These are phyloP conservation scores for Magnaporthiopsis poae DNA, from an alignment of 2,329 filamentous ascomycete species.

Conservation along the genomic window DNA sequence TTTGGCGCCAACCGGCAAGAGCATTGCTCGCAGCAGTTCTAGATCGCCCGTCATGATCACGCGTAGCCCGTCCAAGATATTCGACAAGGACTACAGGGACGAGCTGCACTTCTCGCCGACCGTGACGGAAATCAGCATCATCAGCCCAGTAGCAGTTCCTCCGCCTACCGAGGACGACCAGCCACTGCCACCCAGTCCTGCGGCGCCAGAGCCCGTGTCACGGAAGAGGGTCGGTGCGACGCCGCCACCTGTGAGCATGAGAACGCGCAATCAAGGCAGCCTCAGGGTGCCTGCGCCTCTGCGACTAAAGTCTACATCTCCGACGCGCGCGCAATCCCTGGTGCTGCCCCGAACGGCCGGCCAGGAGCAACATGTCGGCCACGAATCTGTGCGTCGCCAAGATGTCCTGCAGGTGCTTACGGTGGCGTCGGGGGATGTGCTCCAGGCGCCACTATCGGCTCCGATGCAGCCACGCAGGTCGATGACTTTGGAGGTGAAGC, in stretches of 20 bases:
- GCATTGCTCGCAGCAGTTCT: too few relatives aligned
- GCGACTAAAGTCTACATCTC: constrained; percentile 27
- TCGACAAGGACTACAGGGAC: constrained; percentile 8
- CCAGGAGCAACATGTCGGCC: constrained; percentile 19
- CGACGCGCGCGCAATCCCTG: constrained; percentile 14
- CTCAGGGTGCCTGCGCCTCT: constrained; percentile 25
- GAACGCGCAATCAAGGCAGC: constrained; percentile 26
- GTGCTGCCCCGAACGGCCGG: constrained; percentile 17
- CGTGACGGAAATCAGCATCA: constrained; percentile 23
- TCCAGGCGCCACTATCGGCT: constrained; percentile 14
- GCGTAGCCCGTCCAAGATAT: too few relatives aligned
- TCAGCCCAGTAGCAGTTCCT: constrained; percentile 15
- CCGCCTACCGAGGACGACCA: neutral
- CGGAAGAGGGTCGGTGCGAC: constrained; percentile 17
- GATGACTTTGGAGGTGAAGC: constrained; percentile 14
- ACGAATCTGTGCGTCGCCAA: constrained; percentile 16
- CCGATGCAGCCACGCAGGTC: constrained; percentile 19
- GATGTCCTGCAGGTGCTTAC: constrained; percentile 9
- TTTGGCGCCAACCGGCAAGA: too few relatives aligned
- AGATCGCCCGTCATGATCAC: too few relatives aligned
- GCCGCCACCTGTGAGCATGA: constrained; percentile 33
- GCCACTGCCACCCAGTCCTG: constrained; percentile 17
- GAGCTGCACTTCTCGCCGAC: constrained; percentile 10
- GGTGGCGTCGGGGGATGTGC: neutral
- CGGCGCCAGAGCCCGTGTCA: constrained; percentile 17